Conservation (phyloP, 768 basidiomycete genomes). For the Myochromella boudieri region DNA sequence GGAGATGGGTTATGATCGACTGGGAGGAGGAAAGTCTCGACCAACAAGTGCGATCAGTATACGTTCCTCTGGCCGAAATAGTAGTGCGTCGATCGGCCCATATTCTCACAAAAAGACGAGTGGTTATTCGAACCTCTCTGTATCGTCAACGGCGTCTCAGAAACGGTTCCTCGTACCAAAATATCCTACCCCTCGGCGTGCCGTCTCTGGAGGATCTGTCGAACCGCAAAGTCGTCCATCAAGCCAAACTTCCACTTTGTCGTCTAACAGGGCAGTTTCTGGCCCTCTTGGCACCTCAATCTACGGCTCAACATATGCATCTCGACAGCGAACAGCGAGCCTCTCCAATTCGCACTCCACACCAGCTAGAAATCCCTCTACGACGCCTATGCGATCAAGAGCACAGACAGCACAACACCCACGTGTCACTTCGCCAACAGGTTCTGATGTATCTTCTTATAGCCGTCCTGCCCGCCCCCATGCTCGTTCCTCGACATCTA, state of each 20-base stretch:
- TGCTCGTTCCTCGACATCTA: slow-evolving; percentile 43
- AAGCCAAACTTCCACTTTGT: slow-evolving; percentile 57
- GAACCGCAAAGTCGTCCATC: slow-evolving; percentile 48
- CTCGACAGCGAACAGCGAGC: slow-evolving; percentile 81
- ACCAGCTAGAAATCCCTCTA: slow-evolving; percentile 32
- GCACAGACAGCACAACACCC: slow-evolving; percentile 34
- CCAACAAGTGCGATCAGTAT: slow-evolving; percentile 66
- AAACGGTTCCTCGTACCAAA: slow-evolving; percentile 50
- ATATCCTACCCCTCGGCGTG: slow-evolving; percentile 43
- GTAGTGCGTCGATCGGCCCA: slow-evolving; percentile 43
- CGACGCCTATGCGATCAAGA: slow-evolving; percentile 38
- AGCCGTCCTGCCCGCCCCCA: slow-evolving; percentile 45
- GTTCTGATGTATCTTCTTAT: slow-evolving; percentile 56
- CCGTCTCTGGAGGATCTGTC: slow-evolving; percentile 43
- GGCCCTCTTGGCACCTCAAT: slow-evolving; percentile 57
- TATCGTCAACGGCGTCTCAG: slow-evolving; percentile 34
- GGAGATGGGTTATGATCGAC: slow-evolving; percentile 75
- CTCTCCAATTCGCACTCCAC: slow-evolving; percentile 41
- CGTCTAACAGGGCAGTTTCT: slow-evolving; percentile 65
- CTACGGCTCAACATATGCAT: slow-evolving; percentile 71
- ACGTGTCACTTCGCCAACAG: slow-evolving; percentile 56
- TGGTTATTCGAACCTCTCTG: slow-evolving; percentile 41
- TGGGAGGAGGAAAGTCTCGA: slow-evolving; percentile 61
- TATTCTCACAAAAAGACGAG: slow-evolving; percentile 28
- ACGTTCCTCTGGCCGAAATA: slow-evolving; percentile 58